Evolutionary conservation across 306 rosid genomes (phyloP), one percentile per base, ranked within the genome.

Genomic region (Myrica gale): DNA sequence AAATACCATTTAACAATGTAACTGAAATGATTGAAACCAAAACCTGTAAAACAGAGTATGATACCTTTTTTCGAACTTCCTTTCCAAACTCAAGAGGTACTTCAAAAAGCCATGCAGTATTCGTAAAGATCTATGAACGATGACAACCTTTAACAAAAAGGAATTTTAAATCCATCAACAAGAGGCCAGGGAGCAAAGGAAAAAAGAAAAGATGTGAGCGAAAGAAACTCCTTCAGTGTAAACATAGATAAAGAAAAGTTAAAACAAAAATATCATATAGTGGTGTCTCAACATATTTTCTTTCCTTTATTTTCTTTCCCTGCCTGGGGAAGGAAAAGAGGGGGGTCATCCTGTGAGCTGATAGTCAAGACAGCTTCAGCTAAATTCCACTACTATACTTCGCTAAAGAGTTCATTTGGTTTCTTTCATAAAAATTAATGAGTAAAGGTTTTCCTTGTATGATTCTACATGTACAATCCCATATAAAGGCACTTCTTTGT

Each of bases 41-140:
- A 39, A 68, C 71, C 32, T n/a, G 69, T 55, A 55, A 46, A 16
- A 41, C 65, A 72, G 70, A 57, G 55, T 62, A 62, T 72, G 13
- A 83, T 90, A 94, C 98, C 98, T 92, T 89, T 80, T 83, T 73
- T 71, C 84, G 17, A 72, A 82, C 60, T 76, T 76, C 77, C 82
- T 85, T 79, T 85, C 89, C 46, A 71, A 45, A 81, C 80, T 85
- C 77, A 85, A 48, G 47, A 90, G 77, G 79, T 81, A 85, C 87
- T 89, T 90, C 91, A 94, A 72, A 88, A 85, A 86, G 80, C 76
- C 54, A 82, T 84, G 89, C 76, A 94, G 79, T 76, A 94, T 80
- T 71, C 73, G 74, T 23, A 94, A 86, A 85, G 96, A 85, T 82
- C 92, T 84, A 72, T 75, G 89, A 80, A 85, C 89, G 82, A 92